Evolutionary conservation across 371 early-diverging fungal species (phyloP).

Genomic region (Mortierella sp.): DNA sequence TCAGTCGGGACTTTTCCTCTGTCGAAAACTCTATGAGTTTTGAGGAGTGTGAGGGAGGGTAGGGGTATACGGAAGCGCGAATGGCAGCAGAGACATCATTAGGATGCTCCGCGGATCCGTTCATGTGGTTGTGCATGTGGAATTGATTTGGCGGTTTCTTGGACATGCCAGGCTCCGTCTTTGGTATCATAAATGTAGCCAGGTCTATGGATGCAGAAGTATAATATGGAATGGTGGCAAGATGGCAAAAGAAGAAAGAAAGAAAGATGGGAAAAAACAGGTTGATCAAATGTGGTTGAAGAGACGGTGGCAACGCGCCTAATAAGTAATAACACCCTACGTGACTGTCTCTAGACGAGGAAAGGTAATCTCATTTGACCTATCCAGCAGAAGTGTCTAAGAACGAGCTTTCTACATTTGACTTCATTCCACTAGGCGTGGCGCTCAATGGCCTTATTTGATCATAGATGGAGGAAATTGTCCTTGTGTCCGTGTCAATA

Average conservation of each 20-base stretch:
- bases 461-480: too few relatives aligned
- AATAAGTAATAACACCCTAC: too few relatives aligned
- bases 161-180: constrained; percentile 22
- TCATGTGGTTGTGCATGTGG: neutral
- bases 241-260: neutral
- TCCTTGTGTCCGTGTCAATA: too few relatives aligned
- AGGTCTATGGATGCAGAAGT: neutral
- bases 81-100: constrained; percentile 5
- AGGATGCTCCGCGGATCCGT: neutral
- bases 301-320: neutral
- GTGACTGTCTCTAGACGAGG: too few relatives aligned
- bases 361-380: too few relatives aligned
- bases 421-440: too few relatives aligned
- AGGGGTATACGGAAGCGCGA: neutral
- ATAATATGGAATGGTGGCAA: neutral
- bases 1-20: constrained; percentile 49
- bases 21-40: constrained; percentile 24
- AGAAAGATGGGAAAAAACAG: neutral
- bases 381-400: too few relatives aligned
- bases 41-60: constrained; percentile 2
- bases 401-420: too few relatives aligned
- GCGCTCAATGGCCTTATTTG: too few relatives aligned
- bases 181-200: constrained; percentile 12
- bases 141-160: neutral
- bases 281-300: neutral